Evolutionary conservation across 345 rosid genomes (phyloP).

Genomic region (Acer campestre): DNA sequence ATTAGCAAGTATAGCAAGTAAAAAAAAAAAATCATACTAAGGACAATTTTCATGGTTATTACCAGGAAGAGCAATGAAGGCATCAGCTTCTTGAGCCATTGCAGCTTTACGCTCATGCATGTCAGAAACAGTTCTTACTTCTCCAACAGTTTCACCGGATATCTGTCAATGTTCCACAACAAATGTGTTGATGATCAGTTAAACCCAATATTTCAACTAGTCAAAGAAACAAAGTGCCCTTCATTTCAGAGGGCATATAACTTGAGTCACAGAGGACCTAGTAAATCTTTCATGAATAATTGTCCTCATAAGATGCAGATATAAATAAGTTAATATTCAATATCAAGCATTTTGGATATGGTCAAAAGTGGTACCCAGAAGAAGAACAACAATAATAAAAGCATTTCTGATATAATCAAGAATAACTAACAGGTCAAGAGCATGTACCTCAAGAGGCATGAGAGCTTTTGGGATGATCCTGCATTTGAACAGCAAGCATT

Average conservation of each 20-base stretch:
- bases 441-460: constrained; percentile 83
- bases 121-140: constrained; percentile 77
- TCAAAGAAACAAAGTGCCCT: background rate
- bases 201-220: constrained; percentile 5
- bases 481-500: constrained; percentile 38
- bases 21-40: background rate
- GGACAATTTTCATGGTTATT: constrained; percentile 18
- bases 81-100: constrained; percentile 97
- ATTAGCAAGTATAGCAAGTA: constrained; percentile 9
- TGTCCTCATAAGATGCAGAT: constrained; percentile 4
- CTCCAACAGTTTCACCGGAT: constrained; percentile 89
- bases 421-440: constrained; percentile 7
- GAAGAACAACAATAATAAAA: background rate
- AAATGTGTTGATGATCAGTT: constrained; percentile 17
- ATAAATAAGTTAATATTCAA: background rate
- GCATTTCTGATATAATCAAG: background rate
- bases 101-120: constrained; percentile 98
- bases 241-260: background rate
- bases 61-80: constrained; percentile 97
- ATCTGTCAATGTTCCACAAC: constrained; percentile 45
- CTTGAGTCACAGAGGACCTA: background rate
- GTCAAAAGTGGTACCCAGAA: background rate
- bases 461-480: constrained; percentile 95
- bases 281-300: background rate
- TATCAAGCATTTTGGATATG: background rate